Evolutionary conservation across 805 yeast species (phyloP), one percentile per base, ranked within the genome.

Genomic region (Dipodascopsis uninucleata): DNA sequence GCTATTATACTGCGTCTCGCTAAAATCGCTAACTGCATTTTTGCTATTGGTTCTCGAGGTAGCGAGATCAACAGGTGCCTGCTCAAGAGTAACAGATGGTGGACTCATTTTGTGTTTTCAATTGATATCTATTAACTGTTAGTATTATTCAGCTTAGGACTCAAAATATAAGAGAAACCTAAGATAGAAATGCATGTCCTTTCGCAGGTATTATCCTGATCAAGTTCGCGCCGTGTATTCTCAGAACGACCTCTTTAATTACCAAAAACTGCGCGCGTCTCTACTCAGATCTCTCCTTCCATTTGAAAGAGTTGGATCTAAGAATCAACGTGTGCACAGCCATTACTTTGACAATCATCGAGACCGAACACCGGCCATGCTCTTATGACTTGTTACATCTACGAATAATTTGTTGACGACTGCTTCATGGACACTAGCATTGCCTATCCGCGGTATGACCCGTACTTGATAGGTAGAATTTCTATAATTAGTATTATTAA

Each of bases 131-230:
- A 21, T 22, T 25, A 39, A 8, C 9, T 14, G n/a, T 38, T 17
- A 17, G 49, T 31, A 33, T 24, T 36, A 23, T 31, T 41, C 7
- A 10, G 14, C 4, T 24, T 20, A 39, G 21, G 20, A 8, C 28
- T 25, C 21, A 12, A n/a, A n/a, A n/a, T 23, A 3, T 23, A 25
- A 22, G 16, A 29, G 32, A 28, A 10, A 23, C 9, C 20, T 6
- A 17, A 14, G 29, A 37, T 33, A 41, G 31, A 47, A 33, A 50
- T 45, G 65, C 68, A 65, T 63, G 65, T 66, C 61, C 70, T 66
- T 60, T 47, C 71, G 71, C 71, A 66, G 67, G 71, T 61, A 60
- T 64, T 64, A 66, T 59, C 71, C 67, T 66, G 71, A 60, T 67
- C 71, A 67, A 67, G 71, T 67, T 64, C 69, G 53, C 22, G 59